Evolutionary conservation across 2,329 filamentous ascomycete species (phyloP).

Genomic region (Didymella sp.): DNA sequence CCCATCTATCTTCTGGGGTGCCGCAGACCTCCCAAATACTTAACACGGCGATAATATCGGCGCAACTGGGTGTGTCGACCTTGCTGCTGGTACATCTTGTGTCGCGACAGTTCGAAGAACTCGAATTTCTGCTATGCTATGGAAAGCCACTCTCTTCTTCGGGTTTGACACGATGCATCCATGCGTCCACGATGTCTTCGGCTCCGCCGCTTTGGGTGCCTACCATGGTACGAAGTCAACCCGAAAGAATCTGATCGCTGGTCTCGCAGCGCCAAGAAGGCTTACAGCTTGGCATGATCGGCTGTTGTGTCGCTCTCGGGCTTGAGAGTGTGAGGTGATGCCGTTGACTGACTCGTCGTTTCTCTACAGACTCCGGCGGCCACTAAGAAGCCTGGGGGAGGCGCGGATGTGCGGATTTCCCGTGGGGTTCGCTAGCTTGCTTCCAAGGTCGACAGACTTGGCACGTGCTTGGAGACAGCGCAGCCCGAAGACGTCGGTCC

Average conservation of each 20-base stretch:
- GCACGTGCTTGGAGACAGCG: constrained; percentile 2
- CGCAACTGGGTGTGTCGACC: not conserved
- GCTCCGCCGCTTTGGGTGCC: constrained; percentile 3
- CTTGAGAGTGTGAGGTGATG: not conserved
- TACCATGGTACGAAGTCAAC: not conserved
- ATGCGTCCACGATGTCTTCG: not conserved
- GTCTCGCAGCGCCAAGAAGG: constrained; percentile 6
- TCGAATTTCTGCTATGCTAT: not conserved
- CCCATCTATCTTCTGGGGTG: not conserved
- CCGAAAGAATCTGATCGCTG: not conserved
- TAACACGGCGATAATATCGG: constrained; percentile 1
- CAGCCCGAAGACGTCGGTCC: constrained; percentile 7
- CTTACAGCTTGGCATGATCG: not conserved
- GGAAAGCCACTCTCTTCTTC: not conserved
- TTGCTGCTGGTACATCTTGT: not conserved
- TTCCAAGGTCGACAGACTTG: not conserved
- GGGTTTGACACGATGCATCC: not conserved
- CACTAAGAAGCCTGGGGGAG: not conserved
- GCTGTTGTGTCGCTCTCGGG: not conserved
- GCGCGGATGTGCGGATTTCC: constrained; percentile 13
- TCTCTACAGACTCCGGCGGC: not conserved
- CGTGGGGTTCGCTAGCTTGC: constrained; percentile 11
- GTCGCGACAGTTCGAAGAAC: not conserved
- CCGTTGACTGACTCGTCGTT: not conserved
- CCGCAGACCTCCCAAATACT: not conserved